Percentiles rank a stretch among this genome's conserved stretches.
These are phyloP conservation scores for Penicillium maclennaniae DNA, from an alignment of 495 filamentous ascomycete species.

Conservation along the genomic window DNA sequence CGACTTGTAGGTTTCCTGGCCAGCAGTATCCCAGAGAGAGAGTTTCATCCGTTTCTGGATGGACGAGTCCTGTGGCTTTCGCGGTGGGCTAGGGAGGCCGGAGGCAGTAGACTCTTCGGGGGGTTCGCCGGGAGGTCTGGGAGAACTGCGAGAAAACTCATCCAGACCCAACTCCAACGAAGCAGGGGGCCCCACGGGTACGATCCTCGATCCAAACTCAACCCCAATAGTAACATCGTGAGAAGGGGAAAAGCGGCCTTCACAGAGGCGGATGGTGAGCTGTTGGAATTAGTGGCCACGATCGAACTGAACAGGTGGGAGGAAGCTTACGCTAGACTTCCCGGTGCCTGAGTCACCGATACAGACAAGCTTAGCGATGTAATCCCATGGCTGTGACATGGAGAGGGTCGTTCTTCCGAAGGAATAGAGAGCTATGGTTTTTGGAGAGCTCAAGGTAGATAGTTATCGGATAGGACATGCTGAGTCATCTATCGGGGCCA, in stretches of 20 bases:
- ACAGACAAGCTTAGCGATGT: slow-evolving; percentile 96
- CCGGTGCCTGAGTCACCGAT: slow-evolving; percentile 93
- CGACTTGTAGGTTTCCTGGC: slow-evolving; percentile 94
- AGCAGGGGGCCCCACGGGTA: slow-evolving; percentile 80
- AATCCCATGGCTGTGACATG: slow-evolving; percentile 86
- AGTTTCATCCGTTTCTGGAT: slow-evolving; percentile 75
- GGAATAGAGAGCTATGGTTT: neutral
- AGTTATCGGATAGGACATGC: slow-evolving; percentile 15
- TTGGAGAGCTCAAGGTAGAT: slow-evolving; percentile 2
- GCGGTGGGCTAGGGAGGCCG: slow-evolving; percentile 37
- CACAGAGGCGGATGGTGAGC: slow-evolving; percentile 93
- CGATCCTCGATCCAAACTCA: slow-evolving; percentile 92
- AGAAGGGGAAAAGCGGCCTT: slow-evolving; percentile 87
- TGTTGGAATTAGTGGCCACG: slow-evolving; percentile 24
- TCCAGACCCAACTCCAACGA: slow-evolving; percentile 39
- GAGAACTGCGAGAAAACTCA: slow-evolving; percentile 14
- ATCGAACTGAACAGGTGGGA: neutral
- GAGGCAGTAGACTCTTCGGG: slow-evolving; percentile 20
- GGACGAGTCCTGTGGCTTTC: slow-evolving; percentile 27
- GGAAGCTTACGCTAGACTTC: slow-evolving; percentile 65
- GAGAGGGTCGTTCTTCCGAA: slow-evolving; percentile 31
- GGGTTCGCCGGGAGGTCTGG: slow-evolving; percentile 6
- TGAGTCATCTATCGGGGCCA: slow-evolving; percentile 44
- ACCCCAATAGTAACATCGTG: slow-evolving; percentile 99
- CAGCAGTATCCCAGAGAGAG: slow-evolving; percentile 92